Conservation (phyloP, 2,329 filamentous ascomycete species). For the Boeremia lycopersici region DNA sequence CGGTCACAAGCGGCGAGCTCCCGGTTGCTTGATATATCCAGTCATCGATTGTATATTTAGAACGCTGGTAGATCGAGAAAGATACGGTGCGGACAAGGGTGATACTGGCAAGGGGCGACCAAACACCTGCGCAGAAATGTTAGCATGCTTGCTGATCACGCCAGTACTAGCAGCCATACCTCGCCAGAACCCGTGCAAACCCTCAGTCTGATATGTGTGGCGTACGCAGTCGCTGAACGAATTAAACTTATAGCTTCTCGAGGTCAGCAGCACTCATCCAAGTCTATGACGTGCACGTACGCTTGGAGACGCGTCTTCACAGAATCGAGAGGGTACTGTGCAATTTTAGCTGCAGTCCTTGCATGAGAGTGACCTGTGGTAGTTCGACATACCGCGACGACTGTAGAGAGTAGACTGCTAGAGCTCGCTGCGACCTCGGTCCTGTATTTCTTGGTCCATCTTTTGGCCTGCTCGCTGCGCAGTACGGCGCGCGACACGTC, state of each 20-base stretch:
- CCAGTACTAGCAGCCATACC: slow-evolving; percentile 50
- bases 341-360: slow-evolving; percentile 25
- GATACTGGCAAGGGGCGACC: slow-evolving; percentile 79
- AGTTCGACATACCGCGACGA: slow-evolving; percentile 63
- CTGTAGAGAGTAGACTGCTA: slow-evolving; percentile 78
- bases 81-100: slow-evolving; percentile 78
- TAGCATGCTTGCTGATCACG: slow-evolving; percentile 14
- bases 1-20: slow-evolving; percentile 74
- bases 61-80: slow-evolving; percentile 79
- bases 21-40: slow-evolving; percentile 70
- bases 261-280: slow-evolving; percentile 22
- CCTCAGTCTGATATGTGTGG: slow-evolving; percentile 69
- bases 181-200: slow-evolving; percentile 58
- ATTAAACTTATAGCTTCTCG: slow-evolving; percentile 68
- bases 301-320: slow-evolving; percentile 91
- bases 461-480: slow-evolving; percentile 52
- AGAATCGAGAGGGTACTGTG: slow-evolving; percentile 79
- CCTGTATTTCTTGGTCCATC: slow-evolving; percentile 75
- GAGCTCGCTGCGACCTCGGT: slow-evolving; percentile 80
- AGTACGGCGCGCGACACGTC: slow-evolving; percentile 42
- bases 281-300: slow-evolving; percentile 33
- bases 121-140: slow-evolving; percentile 60
- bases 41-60: slow-evolving; percentile 74
- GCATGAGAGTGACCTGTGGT: no score
- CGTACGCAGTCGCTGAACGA: slow-evolving; percentile 76